Conservation (phyloP, 345 rosid species). For the Eucalyptus cladocalyx region DNA sequence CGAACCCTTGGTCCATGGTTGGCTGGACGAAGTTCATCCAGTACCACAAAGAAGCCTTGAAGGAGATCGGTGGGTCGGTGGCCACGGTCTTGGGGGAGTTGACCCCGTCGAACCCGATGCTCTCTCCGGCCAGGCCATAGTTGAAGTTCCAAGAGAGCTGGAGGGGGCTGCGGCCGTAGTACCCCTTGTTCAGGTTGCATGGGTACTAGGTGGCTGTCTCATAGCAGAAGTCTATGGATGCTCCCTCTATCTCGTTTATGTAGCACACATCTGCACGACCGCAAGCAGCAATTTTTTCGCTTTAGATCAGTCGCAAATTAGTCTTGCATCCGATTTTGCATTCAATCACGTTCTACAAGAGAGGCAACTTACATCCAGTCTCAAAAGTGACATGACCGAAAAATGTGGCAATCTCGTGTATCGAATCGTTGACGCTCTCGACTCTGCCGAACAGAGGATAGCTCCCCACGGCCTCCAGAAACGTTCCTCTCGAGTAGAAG, state of each 20-base stretch:
- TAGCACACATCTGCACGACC: slow-evolving; percentile 33
- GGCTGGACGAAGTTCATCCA: slow-evolving; percentile 46
- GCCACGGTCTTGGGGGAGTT: slow-evolving; percentile 44
- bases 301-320: background rate
- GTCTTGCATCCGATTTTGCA: background rate
- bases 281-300: background rate
- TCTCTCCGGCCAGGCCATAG: slow-evolving; percentile 43
- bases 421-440: slow-evolving; percentile 13
- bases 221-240: slow-evolving; percentile 28
- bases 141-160: slow-evolving; percentile 59
- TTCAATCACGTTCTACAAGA: background rate
- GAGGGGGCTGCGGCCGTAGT: slow-evolving; percentile 48
- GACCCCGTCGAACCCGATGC: slow-evolving; percentile 34
- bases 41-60: slow-evolving; percentile 55
- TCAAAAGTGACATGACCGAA: slow-evolving; percentile 35
- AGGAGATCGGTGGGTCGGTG: slow-evolving; percentile 26
- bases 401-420: slow-evolving; percentile 29
- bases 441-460: slow-evolving; percentile 13
- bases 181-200: slow-evolving; percentile 33
- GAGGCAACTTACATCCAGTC: slow-evolving; percentile 17
- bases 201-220: slow-evolving; percentile 21
- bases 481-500: slow-evolving; percentile 18
- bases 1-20: slow-evolving; percentile 29
- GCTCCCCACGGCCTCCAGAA: slow-evolving; percentile 8
- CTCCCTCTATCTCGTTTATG: slow-evolving; percentile 36